A percentile compares a stretch with the other conserved stretches of the same genome.
These are phyloP conservation scores for Trichophyton benhamiae DNA, from an alignment of 2,329 filamentous ascomycete genomes.

Conservation along the genomic window DNA sequence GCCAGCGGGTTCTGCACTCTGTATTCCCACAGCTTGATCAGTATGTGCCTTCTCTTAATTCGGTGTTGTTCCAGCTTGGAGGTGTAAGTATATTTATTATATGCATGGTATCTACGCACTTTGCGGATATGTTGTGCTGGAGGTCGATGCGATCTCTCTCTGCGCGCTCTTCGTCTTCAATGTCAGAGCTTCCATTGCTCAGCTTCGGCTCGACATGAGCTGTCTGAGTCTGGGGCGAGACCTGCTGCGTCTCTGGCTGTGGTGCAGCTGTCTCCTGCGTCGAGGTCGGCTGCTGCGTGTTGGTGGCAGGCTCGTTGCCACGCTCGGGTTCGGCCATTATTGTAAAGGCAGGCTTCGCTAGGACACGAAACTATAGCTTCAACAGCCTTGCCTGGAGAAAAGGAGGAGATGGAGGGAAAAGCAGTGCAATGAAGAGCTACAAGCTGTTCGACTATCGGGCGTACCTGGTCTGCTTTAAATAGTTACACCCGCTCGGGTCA, in stretches of 20 bases:
- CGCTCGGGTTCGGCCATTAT: background rate
- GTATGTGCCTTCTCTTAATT: background rate
- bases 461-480: background rate
- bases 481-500: background rate
- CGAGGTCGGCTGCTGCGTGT: background rate
- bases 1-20: conserved; percentile 39
- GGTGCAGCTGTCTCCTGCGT: too few species aligned
- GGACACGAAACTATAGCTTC: background rate
- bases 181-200: background rate
- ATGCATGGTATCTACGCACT: conserved; percentile 14
- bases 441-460: background rate
- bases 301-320: background rate
- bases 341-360: background rate
- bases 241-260: background rate
- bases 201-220: background rate
- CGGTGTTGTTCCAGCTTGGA: background rate
- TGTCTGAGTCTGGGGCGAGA: background rate
- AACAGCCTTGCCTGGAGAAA: background rate
- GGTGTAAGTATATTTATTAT: background rate
- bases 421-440: background rate
- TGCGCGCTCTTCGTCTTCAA: conserved; percentile 16
- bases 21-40: background rate
- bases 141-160: conserved; percentile 18
- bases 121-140: conserved; percentile 21
- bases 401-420: background rate